Conservation (phyloP, 2,329 filamentous ascomycete genomes). For the Botrytis tulipae region DNA sequence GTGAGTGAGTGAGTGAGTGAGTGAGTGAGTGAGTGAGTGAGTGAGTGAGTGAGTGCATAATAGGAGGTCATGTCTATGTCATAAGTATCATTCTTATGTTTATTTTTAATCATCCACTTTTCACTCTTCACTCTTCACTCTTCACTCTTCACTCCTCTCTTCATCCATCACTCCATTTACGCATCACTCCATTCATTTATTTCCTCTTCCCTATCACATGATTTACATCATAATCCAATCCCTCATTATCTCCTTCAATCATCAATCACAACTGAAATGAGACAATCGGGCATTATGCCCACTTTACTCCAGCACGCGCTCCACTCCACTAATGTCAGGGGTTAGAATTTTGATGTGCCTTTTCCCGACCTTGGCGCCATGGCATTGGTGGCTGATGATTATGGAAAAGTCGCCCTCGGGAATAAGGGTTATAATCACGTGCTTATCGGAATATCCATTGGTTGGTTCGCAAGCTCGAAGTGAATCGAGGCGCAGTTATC, state of each 20-base stretch:
- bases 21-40: not conserved
- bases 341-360: not conserved
- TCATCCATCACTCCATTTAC: not conserved
- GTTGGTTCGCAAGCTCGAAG: not conserved
- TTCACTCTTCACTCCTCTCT: too few species aligned
- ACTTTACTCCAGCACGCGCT: not conserved
- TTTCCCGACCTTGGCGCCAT: not conserved
- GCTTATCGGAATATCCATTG: not conserved
- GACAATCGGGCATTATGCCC: not conserved
- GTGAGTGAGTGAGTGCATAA: not conserved
- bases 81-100: not conserved
- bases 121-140: not conserved
- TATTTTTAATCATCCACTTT: not conserved
- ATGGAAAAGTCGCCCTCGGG: not conserved
- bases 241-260: not conserved
- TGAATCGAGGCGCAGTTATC: not conserved
- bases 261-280: slow-evolving; percentile 5
- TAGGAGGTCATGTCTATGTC: not conserved
- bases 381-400: not conserved
- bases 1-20: too few species aligned
- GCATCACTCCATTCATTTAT: not conserved
- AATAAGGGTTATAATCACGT: not conserved
- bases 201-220: not conserved
- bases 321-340: slow-evolving; percentile 4
- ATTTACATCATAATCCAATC: not conserved